phyloP scores from a whole-genome alignment of 768 basidiomycete species.

The Pisolithus marmoratus region DNA sequence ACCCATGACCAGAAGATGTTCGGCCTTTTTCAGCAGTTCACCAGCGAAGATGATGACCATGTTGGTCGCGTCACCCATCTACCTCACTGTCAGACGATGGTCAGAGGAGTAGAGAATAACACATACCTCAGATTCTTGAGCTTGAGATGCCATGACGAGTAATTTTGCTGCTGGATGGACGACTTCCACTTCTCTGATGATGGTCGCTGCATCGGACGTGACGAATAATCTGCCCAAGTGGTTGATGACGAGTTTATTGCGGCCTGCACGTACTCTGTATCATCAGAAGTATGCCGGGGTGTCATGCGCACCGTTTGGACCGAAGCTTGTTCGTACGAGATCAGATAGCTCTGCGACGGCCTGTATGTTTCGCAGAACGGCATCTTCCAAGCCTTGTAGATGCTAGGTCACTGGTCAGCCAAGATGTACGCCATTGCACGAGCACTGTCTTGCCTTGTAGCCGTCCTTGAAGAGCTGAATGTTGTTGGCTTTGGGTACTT shows the following conservation, averaged over 20 bases:
- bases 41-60: slow-evolving; percentile 92
- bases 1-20: slow-evolving; percentile 91
- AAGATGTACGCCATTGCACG: slow-evolving; percentile 3
- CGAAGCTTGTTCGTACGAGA: slow-evolving; percentile 94
- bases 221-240: slow-evolving; percentile 94
- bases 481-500: slow-evolving; percentile 86
- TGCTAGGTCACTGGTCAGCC: slow-evolving; percentile 39
- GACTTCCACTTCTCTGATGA: slow-evolving; percentile 96
- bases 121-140: slow-evolving; percentile 88
- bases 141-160: slow-evolving; percentile 98
- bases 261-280: slow-evolving; percentile 43
- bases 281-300: not conserved
- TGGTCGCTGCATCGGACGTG: slow-evolving; percentile 98
- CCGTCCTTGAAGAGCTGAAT: slow-evolving; percentile 96
- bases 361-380: slow-evolving; percentile 93
- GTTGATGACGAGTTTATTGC: slow-evolving; percentile 98
- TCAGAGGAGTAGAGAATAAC: not conserved
- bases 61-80: slow-evolving; percentile 99
- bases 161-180: slow-evolving; percentile 98
- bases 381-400: slow-evolving; percentile 89
- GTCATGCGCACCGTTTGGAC: slow-evolving; percentile 75
- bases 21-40: slow-evolving; percentile 90
- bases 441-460: slow-evolving; percentile 61
- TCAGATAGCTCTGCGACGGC: slow-evolving; percentile 94
- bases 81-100: slow-evolving; percentile 7